Evolutionary conservation across 2,329 filamentous ascomycete species (phyloP).

Genomic region (Sordariomycetes sp.): DNA sequence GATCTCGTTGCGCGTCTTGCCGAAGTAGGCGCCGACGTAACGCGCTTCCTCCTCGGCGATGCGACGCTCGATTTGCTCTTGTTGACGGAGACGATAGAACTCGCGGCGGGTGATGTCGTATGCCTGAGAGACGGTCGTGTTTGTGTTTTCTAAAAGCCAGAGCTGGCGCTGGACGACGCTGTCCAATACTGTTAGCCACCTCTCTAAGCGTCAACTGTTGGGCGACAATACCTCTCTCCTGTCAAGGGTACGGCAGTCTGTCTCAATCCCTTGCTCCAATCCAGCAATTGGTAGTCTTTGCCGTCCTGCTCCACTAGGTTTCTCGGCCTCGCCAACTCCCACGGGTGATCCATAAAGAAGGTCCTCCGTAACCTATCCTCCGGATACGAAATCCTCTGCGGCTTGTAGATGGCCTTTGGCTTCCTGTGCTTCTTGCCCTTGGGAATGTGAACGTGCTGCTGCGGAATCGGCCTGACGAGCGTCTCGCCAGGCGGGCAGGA

Average conservation of each 20-base stretch:
- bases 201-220: too few species aligned
- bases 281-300: conserved; percentile 62
- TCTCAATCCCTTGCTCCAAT: conserved; percentile 69
- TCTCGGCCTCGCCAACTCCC: conserved; percentile 86
- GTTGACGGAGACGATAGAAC: conserved; percentile 78
- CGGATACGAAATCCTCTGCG: conserved; percentile 66
- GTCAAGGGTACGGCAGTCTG: conserved; percentile 70
- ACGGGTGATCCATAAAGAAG: conserved; percentile 93
- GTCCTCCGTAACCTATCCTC: conserved; percentile 73
- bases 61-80: conserved; percentile 72
- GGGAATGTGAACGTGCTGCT: conserved; percentile 28
- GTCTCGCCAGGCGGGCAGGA: conserved; percentile 49
- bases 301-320: conserved; percentile 80
- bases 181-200: conserved; percentile 5
- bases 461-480: conserved; percentile 42
- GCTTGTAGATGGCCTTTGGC: conserved; percentile 70
- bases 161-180: conserved; percentile 91
- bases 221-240: conserved; percentile 87
- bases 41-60: conserved; percentile 83
- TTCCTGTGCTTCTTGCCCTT: conserved; percentile 33
- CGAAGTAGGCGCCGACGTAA: conserved; percentile 81
- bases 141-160: conserved; percentile 64
- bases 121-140: conserved; percentile 55
- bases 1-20: conserved; percentile 63
- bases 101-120: conserved; percentile 85